A percentile compares a stretch with the other conserved stretches of the same genome.
Conservation (phyloP, 2,329 filamentous ascomycete genomes). For the Cyanodermella asteris region DNA sequence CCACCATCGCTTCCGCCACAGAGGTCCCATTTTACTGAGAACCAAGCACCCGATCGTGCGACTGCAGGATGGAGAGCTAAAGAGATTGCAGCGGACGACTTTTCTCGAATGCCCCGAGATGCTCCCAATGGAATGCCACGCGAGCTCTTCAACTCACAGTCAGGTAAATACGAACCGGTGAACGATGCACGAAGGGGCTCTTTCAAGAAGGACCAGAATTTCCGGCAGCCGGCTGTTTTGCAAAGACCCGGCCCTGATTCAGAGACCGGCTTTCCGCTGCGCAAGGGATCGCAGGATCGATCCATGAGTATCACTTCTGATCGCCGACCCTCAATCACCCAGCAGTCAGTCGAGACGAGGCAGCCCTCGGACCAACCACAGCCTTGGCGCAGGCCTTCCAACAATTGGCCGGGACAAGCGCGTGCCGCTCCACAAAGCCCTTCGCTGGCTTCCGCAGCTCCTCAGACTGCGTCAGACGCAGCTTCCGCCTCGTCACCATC, state of each 20-base stretch:
- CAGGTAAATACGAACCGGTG: slow-evolving; percentile 78
- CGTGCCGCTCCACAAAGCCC: slow-evolving; percentile 18
- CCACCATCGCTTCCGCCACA: slow-evolving; percentile 26
- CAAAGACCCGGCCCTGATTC: slow-evolving; percentile 56
- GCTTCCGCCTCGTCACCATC: slow-evolving; percentile 1
- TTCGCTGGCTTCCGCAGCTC: slow-evolving; percentile 19
- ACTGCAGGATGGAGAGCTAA: slow-evolving; percentile 28
- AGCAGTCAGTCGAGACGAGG: no score
- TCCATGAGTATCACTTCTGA: no score
- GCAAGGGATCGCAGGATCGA: no score
- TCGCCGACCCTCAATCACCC: no score
- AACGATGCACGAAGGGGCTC: slow-evolving; percentile 50
- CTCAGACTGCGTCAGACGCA: slow-evolving; percentile 12
- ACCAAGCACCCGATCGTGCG: slow-evolving; percentile 31
- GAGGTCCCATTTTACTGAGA: slow-evolving; percentile 36
- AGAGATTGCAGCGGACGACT: slow-evolving; percentile 86
- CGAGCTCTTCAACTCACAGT: slow-evolving; percentile 88
- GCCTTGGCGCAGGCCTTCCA: slow-evolving; percentile 20
- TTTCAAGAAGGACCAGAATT: slow-evolving; percentile 41
- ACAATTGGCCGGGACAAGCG: slow-evolving; percentile 17
- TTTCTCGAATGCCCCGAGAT: slow-evolving; percentile 69
- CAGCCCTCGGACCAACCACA: no score
- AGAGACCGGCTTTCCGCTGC: no score
- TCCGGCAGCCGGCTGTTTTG: slow-evolving; percentile 54
- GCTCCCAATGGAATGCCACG: slow-evolving; percentile 38